Evolutionary conservation across 169 alveolate species (phyloP), one percentile per base, ranked within the genome.

Genomic region (Plasmodium sp.): DNA sequence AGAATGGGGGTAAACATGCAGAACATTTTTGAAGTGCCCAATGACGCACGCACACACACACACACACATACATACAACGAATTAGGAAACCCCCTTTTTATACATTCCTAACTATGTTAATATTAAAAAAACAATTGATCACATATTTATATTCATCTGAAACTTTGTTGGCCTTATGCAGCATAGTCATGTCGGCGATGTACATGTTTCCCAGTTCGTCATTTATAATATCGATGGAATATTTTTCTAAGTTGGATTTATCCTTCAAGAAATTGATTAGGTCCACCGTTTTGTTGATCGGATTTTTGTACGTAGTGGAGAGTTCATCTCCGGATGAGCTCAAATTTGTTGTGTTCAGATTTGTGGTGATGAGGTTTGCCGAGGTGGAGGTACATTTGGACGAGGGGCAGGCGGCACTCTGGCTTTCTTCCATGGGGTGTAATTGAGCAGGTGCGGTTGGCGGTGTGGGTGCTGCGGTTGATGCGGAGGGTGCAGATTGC

Each of bases 71-170:
- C 27, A 22, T 22, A 22, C 27, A n/a, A 34, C n/a, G 7, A 45
- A 83, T 9, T 34, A 14, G 48, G 7, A 51, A 39, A 22, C 58
- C n/a, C 58, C 10, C 5, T 33, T 77, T 51, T 88, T n/a, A 88
- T 14, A 88, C 88, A 77, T 88, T 88, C 71, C 94, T 77, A 62
- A 88, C 94, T 36, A 88, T 67, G 34, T 88, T 80, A 58, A 88
- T 67, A 81, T 88, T 88, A 54, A 88, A 88, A 88, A 88, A 88
- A 79, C 94, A 88, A 51, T 88, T 88, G 27, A 88, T 88, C 41
- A 88, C 94, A 79, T 88, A 88, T 79, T 88, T 88, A 36, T 34
- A 88, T 45, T 88, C 90, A 6, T 88, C 82, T 27, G 94, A 56
- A 27, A 88, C 94, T 81, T 81, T 88, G 71, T 88, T 88, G 5